phyloP scores from a whole-genome alignment of 2,329 filamentous ascomycete species.

The Arthrobotrys iridis region DNA sequence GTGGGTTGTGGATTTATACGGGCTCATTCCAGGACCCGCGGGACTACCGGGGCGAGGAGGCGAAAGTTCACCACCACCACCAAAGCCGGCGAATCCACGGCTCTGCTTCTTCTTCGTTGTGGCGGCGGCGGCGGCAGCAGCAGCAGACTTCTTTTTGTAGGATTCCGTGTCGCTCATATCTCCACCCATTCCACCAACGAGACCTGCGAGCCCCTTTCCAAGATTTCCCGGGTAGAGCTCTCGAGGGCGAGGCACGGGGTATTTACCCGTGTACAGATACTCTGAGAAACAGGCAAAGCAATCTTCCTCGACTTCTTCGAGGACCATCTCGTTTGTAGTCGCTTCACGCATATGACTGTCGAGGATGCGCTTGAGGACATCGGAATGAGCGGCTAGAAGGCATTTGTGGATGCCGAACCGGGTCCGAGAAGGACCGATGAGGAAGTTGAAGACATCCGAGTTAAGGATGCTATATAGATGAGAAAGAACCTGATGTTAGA shows the following conservation, averaged over 20 bases:
- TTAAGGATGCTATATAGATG: constrained; percentile 61
- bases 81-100: constrained; percentile 47
- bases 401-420: constrained; percentile 65
- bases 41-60: constrained; percentile 38
- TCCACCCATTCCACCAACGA: constrained; percentile 14
- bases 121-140: constrained; percentile 11
- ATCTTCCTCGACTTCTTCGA: constrained; percentile 65
- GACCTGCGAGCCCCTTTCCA: constrained; percentile 32
- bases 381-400: constrained; percentile 63
- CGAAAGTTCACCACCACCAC: constrained; percentile 43
- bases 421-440: constrained; percentile 64
- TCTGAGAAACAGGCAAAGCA: constrained; percentile 66
- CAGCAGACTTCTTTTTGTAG: constrained; percentile 40
- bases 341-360: constrained; percentile 64
- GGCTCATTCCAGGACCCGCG: constrained; percentile 20
- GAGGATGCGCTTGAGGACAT: constrained; percentile 63
- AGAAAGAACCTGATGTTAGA: constrained; percentile 35
- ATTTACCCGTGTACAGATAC: constrained; percentile 66
- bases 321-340: constrained; percentile 62
- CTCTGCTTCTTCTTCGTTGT: constrained; percentile 48
- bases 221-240: constrained; percentile 41
- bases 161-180: constrained; percentile 53
- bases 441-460: constrained; percentile 64
- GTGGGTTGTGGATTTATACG: constrained; percentile 48
- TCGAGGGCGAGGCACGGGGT: constrained; percentile 60